Evolutionary conservation across 1,139 yeast genomes (phyloP).

Genomic region (Blastobotrys serpentis): DNA sequence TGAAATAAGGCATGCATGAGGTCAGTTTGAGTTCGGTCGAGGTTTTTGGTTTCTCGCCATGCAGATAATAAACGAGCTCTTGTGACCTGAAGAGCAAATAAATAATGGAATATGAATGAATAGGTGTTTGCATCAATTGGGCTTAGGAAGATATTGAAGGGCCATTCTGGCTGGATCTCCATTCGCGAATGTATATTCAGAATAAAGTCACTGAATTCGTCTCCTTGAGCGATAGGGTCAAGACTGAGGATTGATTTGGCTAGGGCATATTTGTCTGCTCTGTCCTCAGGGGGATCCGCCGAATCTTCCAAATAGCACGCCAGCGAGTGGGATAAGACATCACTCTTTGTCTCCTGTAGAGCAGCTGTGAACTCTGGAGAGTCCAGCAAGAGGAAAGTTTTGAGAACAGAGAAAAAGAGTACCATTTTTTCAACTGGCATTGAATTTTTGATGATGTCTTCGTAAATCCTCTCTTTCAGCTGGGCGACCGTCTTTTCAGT

Average conservation of each 20-base stretch:
- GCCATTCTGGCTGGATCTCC: conserved; percentile 25
- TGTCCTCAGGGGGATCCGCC: conserved; percentile 3
- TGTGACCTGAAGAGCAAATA: conserved; percentile 22
- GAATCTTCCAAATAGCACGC: conserved; percentile 12
- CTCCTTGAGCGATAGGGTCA: conserved; percentile 17
- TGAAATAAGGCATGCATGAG: conserved; percentile 15
- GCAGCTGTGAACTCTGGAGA: conserved; percentile 24
- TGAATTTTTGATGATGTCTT: conserved; percentile 23
- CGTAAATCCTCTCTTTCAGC: conserved; percentile 23
- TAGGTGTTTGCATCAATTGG: conserved; percentile 21
- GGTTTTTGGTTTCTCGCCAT: conserved; percentile 18
- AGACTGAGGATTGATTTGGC: conserved; percentile 18
- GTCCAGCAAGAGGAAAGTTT: conserved; percentile 26
- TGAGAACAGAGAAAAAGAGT: conserved; percentile 22
- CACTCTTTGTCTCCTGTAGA: not conserved
- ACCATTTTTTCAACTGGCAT: conserved; percentile 22
- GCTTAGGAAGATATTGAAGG: conserved; percentile 24
- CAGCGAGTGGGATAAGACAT: conserved; percentile 10
- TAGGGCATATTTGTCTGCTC: conserved; percentile 4
- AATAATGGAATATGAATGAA: conserved; percentile 25
- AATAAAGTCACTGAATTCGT: conserved; percentile 26
- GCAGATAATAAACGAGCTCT: conserved; percentile 17
- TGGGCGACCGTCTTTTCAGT: conserved; percentile 20
- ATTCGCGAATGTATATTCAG: conserved; percentile 23
- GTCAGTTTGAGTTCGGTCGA: conserved; percentile 4